Evolutionary conservation across 306 rosid species (phyloP), one percentile per base, ranked within the genome.

Genomic region (Glycine latifolia): DNA sequence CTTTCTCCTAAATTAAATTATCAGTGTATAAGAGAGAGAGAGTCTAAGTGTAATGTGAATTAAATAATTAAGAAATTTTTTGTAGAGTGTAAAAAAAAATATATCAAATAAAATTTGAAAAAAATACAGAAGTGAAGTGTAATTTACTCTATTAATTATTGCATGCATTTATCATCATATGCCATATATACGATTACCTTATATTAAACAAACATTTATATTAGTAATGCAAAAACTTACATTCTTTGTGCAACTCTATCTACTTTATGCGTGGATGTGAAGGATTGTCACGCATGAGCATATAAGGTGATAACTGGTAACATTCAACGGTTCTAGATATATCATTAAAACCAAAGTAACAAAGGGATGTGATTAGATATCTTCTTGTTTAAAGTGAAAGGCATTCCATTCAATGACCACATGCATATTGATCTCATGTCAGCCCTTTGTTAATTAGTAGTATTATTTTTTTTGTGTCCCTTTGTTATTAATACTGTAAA

Each of bases 301-400:
- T 60, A 15, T 26, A 26, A 16, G 62, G 62, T 35, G 31, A 2
- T 26, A 26, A 26, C 2, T 2, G 31, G 31, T 26, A 26, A 26
- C 31, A 26, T 26, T 26, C 31, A 26, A 26, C 31, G 31, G 31
- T 26, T 26, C 31, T 26, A 26, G 31, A 26, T 26, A 26, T 26
- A 26, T 26, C 31, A 26, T 26, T 26, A 26, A 26, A 26, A 26
- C 2, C 31, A 37, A 37, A 43, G 47, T 43, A 43, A 43, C 2
- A 43, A 39, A 43, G 8, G 9, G 8, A 43, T 26, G 31, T 9
- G 47, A 43, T 43, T 5, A 43, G 47, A 43, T 43, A 43, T 43
- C 44, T 39, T 8, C 47, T n/a, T 68, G 67, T 54, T 67, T 54
- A 41, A 67, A 20, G 14, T 20, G 58, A 79, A 53, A 53, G 82